Evolutionary conservation across 2,329 filamentous ascomycete species (phyloP), one percentile per base, ranked within the genome.

Genomic region (Hypoxylon sp.): DNA sequence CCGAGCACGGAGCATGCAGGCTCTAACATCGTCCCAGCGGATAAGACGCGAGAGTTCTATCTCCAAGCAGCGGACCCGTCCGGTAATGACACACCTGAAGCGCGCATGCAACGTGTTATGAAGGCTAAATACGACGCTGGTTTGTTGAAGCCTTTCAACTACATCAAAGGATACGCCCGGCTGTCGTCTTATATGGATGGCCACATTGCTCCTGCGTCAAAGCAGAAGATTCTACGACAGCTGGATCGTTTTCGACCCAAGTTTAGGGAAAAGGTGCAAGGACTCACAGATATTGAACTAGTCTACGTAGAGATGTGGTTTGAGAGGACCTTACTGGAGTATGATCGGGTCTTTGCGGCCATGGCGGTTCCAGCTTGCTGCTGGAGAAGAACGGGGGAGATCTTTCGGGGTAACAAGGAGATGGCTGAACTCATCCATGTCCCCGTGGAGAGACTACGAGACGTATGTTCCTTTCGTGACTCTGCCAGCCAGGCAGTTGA

Each of bases 241-340:
- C 87, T 99, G 47, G 93, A 97, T 80, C 91, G 93, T 62, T 99
- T 99, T 81, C 87, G 96, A 50, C 96, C 96, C 15, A 97, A 97
- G 77, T 99, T 99, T 77, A 88, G 96, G 69, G 95, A 98, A 80
- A 94, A 97, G 82, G 95, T 97, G 78, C 94, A 98, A 72, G 91
- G 87, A 35, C 84, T 98, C 77, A 98, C 93, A 1, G 96, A 99
- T 80, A 92, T 98, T 79, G 93, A 99, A 80, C 88, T 99, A 27
- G 91, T 98, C 29, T 89, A 94, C 65, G 95, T 98, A 10, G 96
- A 99, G 81, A 98, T 98, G 93, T 98, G 96, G 95, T 98, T 99
- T 77, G 96, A 99, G 80, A 90, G 92, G 75, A 96, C 93, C 70
- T 82, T 99, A 73, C 96, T 98, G 92, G 96, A 98, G 78, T 98